Conservation (phyloP, 495 filamentous ascomycete species). For the Elasticomyces elasticus region DNA sequence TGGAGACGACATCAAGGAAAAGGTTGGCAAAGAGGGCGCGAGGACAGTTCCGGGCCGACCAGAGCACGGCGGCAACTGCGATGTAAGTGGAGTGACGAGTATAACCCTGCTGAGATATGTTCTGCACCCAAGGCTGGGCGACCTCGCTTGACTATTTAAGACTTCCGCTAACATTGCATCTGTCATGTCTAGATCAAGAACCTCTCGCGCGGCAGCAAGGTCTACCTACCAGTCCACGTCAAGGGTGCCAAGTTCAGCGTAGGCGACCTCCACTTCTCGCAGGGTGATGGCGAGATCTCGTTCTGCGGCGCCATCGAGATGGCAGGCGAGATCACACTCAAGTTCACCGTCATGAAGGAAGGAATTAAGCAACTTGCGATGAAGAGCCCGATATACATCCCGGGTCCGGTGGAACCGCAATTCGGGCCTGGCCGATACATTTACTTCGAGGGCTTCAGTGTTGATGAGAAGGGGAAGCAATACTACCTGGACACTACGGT, state of each 20-base stretch:
- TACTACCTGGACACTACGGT: constrained; percentile 89
- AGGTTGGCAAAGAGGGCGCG: constrained; percentile 78
- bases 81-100: too few relatives aligned
- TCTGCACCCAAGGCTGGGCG: too few relatives aligned
- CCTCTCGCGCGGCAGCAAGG: constrained; percentile 70
- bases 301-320: constrained; percentile 98
- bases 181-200: too few relatives aligned
- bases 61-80: constrained; percentile 52
- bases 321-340: constrained; percentile 86
- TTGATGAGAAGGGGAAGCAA: constrained; percentile 85
- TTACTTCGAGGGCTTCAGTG: constrained; percentile 91
- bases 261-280: constrained; percentile 81
- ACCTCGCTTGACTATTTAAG: too few relatives aligned
- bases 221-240: constrained; percentile 81
- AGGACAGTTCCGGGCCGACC: constrained; percentile 73
- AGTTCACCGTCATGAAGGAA: constrained; percentile 79
- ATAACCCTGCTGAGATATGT: too few relatives aligned
- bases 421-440: constrained; percentile 74
- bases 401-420: constrained; percentile 84
- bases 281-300: constrained; percentile 88
- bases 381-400: constrained; percentile 81
- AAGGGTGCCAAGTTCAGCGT: constrained; percentile 85
- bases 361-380: constrained; percentile 67
- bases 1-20: constrained; percentile 49
- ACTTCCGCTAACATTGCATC: too few relatives aligned